Evolutionary conservation across 1,284 basidiomycete species (phyloP).

Genomic region (Exobasidium rhododendri): DNA sequence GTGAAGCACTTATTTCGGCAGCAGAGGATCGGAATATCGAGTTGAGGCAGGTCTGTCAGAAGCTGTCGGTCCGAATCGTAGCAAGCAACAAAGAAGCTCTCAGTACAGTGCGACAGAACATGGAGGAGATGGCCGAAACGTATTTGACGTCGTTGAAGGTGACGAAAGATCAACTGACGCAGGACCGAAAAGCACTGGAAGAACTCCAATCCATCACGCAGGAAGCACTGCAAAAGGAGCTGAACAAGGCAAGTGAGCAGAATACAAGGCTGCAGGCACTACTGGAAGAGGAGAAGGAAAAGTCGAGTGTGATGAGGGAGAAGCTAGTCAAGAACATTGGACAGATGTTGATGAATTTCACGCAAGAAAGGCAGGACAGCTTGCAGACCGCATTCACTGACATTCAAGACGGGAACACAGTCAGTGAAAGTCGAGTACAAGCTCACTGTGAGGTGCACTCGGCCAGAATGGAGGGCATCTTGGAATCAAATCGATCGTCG

Average conservation of each 20-base stretch:
- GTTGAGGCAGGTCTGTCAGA: not conserved
- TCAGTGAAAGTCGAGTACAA: not conserved
- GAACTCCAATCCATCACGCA: not conserved
- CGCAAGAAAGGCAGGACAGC: not conserved
- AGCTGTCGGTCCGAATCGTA: not conserved
- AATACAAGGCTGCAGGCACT: not conserved
- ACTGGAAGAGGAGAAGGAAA: not conserved
- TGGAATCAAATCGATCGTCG: not conserved
- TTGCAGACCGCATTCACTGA: not conserved
- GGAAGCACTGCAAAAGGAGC: not conserved
- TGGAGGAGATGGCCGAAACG: conserved; percentile 4
- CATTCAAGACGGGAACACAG: not conserved
- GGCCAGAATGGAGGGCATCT: not conserved
- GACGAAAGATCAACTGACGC: not conserved
- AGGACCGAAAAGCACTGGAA: not conserved
- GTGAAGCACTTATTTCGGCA: not conserved
- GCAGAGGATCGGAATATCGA: not conserved
- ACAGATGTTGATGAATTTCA: conserved; percentile 1
- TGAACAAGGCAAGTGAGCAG: not conserved
- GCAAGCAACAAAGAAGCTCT: not conserved
- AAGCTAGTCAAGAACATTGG: not conserved
- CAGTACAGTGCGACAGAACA: not conserved
- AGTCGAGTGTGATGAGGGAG: not conserved
- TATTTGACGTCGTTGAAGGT: not conserved
- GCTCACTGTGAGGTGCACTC: not conserved